Percentiles rank a stretch among this genome's conserved stretches.
These are phyloP conservation scores for Peronospora farinosa DNA, from an alignment of 352 stramenopile species.

Conservation along the genomic window DNA sequence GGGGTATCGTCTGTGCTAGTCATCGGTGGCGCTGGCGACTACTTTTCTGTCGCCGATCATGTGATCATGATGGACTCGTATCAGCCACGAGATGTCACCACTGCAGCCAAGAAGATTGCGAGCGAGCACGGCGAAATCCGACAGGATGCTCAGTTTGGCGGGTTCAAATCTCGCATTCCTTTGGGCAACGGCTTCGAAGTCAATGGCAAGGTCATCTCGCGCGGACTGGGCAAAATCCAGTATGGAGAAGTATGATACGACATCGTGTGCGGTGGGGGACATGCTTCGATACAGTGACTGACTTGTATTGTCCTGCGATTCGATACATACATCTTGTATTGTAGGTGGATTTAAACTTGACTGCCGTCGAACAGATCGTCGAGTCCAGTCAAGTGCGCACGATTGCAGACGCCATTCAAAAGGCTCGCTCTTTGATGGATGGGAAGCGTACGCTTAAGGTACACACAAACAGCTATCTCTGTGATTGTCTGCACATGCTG, in stretches of 20 bases:
- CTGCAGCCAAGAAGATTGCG: constrained; percentile 89
- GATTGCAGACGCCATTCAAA: constrained; percentile 67
- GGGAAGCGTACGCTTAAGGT: constrained; percentile 51
- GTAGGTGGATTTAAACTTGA: constrained; percentile 79
- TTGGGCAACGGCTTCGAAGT: constrained; percentile 48
- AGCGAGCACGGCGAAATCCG: constrained; percentile 46
- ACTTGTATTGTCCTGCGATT: not conserved
- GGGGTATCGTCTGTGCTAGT: constrained; percentile 92
- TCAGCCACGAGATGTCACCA: constrained; percentile 87
- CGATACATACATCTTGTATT: constrained; percentile 2
- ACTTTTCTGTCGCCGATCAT: constrained; percentile 94
- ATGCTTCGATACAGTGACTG: not conserved
- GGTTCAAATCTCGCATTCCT: constrained; percentile 48
- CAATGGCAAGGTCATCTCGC: constrained; percentile 71
- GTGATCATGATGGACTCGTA: constrained; percentile 97
- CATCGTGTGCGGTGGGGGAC: not conserved
- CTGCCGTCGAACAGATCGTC: constrained; percentile 84
- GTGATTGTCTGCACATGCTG: not conserved
- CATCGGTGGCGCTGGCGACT: constrained; percentile 94
- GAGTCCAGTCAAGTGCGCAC: constrained; percentile 83
- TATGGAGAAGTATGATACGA: constrained; percentile 65
- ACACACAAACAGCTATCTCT: constrained; percentile 1
- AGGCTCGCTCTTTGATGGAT: constrained; percentile 51
- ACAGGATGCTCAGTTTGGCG: constrained; percentile 46
- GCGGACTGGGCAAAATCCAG: constrained; percentile 69